Evolutionary conservation across 1,139 yeast species (phyloP), one percentile per base, ranked within the genome.

Genomic region (Geotrichum cucujoidarum): DNA sequence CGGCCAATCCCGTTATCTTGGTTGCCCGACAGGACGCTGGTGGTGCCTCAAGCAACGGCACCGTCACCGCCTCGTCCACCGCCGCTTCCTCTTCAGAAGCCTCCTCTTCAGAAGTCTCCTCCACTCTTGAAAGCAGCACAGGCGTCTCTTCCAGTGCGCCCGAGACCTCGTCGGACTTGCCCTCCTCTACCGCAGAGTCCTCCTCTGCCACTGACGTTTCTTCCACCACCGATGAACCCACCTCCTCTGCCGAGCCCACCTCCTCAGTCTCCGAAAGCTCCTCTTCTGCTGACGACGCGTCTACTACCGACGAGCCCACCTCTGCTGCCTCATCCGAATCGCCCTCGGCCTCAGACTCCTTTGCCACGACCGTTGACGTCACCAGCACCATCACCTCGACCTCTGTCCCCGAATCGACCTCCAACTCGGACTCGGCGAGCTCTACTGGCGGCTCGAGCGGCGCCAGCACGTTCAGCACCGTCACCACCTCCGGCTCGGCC

Each of bases 321-420:
- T 29, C 39, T 22, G 22, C 35, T 11, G 37, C 27, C 6, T 20
- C 39, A 3, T 39, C 48, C 8, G 6, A 6, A 25, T 7, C 32
- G 4, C 11, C 20, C 16, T 16, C 35, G 13, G 4, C 21, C n/a
- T 16, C 31, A 16, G n/a, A 41, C 11, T 41, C 46, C 14, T 46
- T 35, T 24, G 45, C 40, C 11, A 40, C 40, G 7, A 42, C 48
- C 10, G 43, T 40, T 3, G 44, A 41, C 21, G 25, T 32, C 7
- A 41, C 44, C 25, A 32, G 4, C 1, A 41, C 44, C 10, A 17
- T 41, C 20, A 34, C 45, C 5, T 34, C 45, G 16, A 42, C 45
- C 5, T 20, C 21, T 6, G 18, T 33, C 6, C 27, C 11, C 17
- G 22, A 37, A 6, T 17, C 40, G 6, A 8, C 16, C 20, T 32